Conservation (phyloP, 495 filamentous ascomycete genomes). For the Penicillium samsonianum region DNA sequence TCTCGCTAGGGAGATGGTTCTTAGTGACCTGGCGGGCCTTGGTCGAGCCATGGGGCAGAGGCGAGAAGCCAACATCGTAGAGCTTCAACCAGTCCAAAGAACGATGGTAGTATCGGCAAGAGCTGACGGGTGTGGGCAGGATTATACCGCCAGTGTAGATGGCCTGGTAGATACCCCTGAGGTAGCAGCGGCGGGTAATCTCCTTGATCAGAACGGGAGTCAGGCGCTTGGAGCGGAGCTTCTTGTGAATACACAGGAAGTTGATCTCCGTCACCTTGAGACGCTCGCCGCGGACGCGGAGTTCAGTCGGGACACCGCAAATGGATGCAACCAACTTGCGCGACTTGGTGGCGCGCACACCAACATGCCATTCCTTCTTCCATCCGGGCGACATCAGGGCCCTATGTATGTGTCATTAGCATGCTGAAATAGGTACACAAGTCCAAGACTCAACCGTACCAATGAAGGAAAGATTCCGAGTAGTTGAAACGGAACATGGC, state of each 20-base stretch:
- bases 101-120: constrained; percentile 92
- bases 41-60: constrained; percentile 76
- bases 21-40: constrained; percentile 76
- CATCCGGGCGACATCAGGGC: constrained; percentile 94
- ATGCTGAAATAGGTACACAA: neutral
- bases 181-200: constrained; percentile 87
- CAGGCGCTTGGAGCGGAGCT: constrained; percentile 87
- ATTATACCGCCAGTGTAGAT: constrained; percentile 93
- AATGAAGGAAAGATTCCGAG: constrained; percentile 81
- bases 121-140: constrained; percentile 85
- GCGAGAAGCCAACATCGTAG: constrained; percentile 88
- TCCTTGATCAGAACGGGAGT: constrained; percentile 95
- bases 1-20: constrained; percentile 72
- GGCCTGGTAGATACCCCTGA: constrained; percentile 82
- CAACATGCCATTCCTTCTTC: constrained; percentile 93
- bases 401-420: constrained; percentile 52
- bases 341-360: constrained; percentile 76
- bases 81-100: constrained; percentile 93
- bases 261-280: constrained; percentile 89
- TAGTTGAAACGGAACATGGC: constrained; percentile 98
- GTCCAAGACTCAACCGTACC: constrained; percentile 52
- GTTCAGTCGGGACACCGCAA: constrained; percentile 78
- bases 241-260: constrained; percentile 97
- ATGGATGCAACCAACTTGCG: constrained; percentile 91
- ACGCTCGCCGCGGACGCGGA: constrained; percentile 75